Evolutionary conservation across 306 rosid species (phyloP).

Genomic region (Dicorynia guianensis): DNA sequence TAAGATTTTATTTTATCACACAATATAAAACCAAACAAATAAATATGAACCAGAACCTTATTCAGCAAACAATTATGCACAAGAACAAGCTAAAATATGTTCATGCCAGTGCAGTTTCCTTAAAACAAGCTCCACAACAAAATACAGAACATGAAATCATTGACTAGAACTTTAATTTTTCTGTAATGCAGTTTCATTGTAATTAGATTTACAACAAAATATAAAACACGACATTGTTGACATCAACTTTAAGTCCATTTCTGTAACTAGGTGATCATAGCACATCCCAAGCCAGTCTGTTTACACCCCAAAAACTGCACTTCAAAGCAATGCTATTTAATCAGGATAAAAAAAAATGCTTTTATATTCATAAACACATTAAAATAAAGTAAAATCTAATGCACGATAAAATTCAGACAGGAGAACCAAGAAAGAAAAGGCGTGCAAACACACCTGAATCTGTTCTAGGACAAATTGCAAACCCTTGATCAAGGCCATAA

Average conservation of each 20-base stretch:
- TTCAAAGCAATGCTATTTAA: conserved; percentile 8
- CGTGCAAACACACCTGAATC: conserved; percentile 77
- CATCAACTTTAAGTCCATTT: neutral
- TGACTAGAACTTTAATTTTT: neutral
- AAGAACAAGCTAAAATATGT: conserved; percentile 9
- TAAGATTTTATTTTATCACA: conserved; percentile 35
- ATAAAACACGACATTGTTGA: neutral
- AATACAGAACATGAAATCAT: conserved; percentile 3
- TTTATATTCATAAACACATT: neutral
- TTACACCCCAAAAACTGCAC: conserved; percentile 2
- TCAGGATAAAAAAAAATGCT: neutral
- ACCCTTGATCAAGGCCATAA: conserved; percentile 78
- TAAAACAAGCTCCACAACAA: neutral
- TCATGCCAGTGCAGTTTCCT: conserved; percentile 13
- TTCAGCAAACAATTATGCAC: neutral
- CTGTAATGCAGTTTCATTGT: no score
- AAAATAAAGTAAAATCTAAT: conserved; percentile 11
- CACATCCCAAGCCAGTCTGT: conserved; percentile 23
- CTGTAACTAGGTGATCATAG: neutral
- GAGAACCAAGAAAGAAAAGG: conserved; percentile 17
- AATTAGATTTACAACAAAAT: neutral
- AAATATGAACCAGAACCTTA: neutral
- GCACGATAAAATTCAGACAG: neutral
- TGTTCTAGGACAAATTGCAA: conserved; percentile 85
- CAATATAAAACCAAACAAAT: conserved; percentile 19